Percentiles rank a stretch among this genome's conserved stretches.
phyloP scores from a whole-genome alignment of 2,329 filamentous ascomycete genomes.

The Aspergillus sp. region DNA sequence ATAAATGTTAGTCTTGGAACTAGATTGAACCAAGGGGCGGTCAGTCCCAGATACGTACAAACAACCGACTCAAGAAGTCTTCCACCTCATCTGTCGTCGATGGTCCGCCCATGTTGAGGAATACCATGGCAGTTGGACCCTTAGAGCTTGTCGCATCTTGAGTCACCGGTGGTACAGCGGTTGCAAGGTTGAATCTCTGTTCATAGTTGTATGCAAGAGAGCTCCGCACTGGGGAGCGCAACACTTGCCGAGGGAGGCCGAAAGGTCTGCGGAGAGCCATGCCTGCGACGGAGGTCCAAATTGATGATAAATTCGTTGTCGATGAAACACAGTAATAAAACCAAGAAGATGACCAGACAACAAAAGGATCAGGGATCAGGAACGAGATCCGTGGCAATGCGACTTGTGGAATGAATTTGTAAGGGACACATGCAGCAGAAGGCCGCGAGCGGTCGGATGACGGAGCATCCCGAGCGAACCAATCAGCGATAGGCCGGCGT shows the following conservation, averaged over 20 bases:
- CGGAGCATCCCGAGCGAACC: conserved; percentile 16
- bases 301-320: neutral
- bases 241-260: conserved; percentile 28
- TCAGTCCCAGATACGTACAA: conserved; percentile 58
- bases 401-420: neutral
- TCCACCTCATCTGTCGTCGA: conserved; percentile 84
- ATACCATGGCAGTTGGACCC: conserved; percentile 95
- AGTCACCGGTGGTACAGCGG: conserved; percentile 71
- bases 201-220: conserved; percentile 21
- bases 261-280: conserved; percentile 45
- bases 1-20: conserved; percentile 4
- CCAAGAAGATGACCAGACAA: neutral
- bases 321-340: neutral
- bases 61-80: conserved; percentile 84
- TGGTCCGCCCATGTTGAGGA: conserved; percentile 98
- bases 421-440: neutral
- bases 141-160: conserved; percentile 69
- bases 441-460: conserved; percentile 17
- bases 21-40: too few species aligned
- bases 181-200: conserved; percentile 50
- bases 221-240: conserved; percentile 23
- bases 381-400: too few species aligned
- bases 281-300: neutral
- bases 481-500: conserved; percentile 27
- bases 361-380: neutral